Evolutionary conservation across 495 filamentous ascomycete species (phyloP).

Genomic region (Penicillium coprophilum): DNA sequence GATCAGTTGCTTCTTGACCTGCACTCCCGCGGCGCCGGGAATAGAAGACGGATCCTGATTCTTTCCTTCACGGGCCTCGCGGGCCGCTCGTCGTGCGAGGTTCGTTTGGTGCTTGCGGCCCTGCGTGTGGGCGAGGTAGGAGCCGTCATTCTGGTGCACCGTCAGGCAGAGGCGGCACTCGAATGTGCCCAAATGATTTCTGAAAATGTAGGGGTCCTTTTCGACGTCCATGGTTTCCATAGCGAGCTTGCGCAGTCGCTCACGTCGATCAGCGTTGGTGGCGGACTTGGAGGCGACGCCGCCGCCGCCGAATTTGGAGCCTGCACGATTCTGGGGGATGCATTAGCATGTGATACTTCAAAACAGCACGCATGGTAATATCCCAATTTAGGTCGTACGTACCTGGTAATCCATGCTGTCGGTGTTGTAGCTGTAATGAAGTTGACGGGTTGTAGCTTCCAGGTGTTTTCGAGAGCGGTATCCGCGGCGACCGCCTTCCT

Average conservation of each 20-base stretch:
- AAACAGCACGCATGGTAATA: neutral
- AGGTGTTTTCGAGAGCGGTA: conserved; percentile 14
- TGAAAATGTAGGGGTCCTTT: conserved; percentile 99
- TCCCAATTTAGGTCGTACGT: conserved; percentile 10
- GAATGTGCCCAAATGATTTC: conserved; percentile 97
- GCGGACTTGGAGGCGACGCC: conserved; percentile 91
- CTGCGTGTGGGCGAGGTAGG: conserved; percentile 98
- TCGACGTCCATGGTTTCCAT: conserved; percentile 99
- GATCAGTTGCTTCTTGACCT: conserved; percentile 83
- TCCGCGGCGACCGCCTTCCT: neutral
- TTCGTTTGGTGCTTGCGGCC: conserved; percentile 99
- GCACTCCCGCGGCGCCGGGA: conserved; percentile 75
- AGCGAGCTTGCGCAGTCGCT: conserved; percentile 94
- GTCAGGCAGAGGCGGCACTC: conserved; percentile 97
- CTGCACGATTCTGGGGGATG: conserved; percentile 76
- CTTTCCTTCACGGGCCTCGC: conserved; percentile 85
- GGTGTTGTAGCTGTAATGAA: conserved; percentile 7
- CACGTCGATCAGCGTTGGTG: conserved; percentile 94
- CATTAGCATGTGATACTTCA: conserved; percentile 11
- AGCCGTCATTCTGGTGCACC: conserved; percentile 99
- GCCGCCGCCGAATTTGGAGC: conserved; percentile 97
- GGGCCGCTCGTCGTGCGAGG: conserved; percentile 90
- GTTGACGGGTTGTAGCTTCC: conserved; percentile 23
- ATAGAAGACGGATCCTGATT: conserved; percentile 67
- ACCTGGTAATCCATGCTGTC: conserved; percentile 62